Base-by-base conservation (phyloP, 2,329 filamentous ascomycete genomes). In the Penicillium italicum region DNA sequence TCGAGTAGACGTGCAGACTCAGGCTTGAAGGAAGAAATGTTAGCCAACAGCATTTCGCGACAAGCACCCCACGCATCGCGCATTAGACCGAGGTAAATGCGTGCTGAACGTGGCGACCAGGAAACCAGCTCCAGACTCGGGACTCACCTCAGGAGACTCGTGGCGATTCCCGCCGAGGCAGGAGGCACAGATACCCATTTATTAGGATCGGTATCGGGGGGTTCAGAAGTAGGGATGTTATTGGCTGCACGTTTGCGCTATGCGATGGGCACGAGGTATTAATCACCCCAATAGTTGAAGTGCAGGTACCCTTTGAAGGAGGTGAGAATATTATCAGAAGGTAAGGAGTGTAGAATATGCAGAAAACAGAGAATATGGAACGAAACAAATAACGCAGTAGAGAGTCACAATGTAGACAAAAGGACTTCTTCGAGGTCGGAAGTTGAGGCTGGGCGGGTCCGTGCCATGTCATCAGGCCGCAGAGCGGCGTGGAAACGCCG, bases 171-270 rank as follows among this genome's bases (percentile, higher is more conserved):
- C 63, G 52, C 74, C 73, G 30, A 77, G 72, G 61, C 76, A 78
- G 20, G 76, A 78, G 55, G 72, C 64, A 64, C 76, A 78, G 57
- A 72, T 61, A 61, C 76, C 76, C 76, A 78, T 78, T 66, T 70
- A 68, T 62, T 38, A 22, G 36, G 24, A 44, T 53, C 33, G 50
- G 33, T 38, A 53, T 38, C 26, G 16, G 11, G 12, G 12, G 5
- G 14, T 34, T 50, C 37, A 34, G 47, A 47, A 26, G 7, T 16
- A 36, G 26, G 41, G 34, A 38, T 38, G n/a, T 33, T 47, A 26
- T n/a, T 37, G 28, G 42, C 45, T 43, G 52, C 48, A 56, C 45
- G 48, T 47, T 55, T 57, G 57, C 61, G 61, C 48, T 53, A 48
- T 57, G 58, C 50, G 46, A 60, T 44, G 34, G 45, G 50, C 57